Evolutionary conservation across 805 yeast genomes (phyloP), one percentile per base, ranked within the genome.

Genomic region (Candida bentonensis): DNA sequence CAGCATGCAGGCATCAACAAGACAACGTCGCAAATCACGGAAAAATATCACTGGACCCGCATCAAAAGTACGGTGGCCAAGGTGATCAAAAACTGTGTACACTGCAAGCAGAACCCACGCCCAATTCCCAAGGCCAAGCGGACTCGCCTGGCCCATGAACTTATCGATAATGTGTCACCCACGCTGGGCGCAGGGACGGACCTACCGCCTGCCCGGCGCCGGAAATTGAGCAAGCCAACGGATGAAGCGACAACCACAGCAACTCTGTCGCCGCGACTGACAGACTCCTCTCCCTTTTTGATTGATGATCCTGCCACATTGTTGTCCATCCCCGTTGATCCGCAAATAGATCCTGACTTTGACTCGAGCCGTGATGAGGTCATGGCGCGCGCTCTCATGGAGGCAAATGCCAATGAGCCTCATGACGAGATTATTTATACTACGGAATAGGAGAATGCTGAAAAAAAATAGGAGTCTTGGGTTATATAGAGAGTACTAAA

Each of bases 1-100:
- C 74, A 71, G 40, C 98, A 89, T 58, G 79, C 79, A 11, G 97
- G 97, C 9, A 86, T 89, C 49, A 89, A 89, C 63, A 84, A 80
- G 55, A 79, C 94, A 1, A 87, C 96, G 0, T 66, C 89, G 0
- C 64, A 73, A 15, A 74, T 92, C 15, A 74, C 88, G 1, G 92
- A 82, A 49, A 73, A 74, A 52, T 89, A 82, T 53, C 94, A 86
- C 60, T 89, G 97, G 96, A 75, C 86, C 1, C 74, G 94, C 43
- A 82, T 89, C 50, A 88, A 92, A 61, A 86, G 77, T 46, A 85
- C 95, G 0, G 96, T 84, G 1, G 78, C 82, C 1, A 75, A 77
- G 23, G 89, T 85, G 1, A 78, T 88, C 44, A 69, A 79, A 44
- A 74, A 77, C 47, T 92, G 97, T 59, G 67, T 70, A 1, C 80